phyloP scores from a whole-genome alignment of 371 early-diverging fungal genomes.

The Phascolomyces articulosus region DNA sequence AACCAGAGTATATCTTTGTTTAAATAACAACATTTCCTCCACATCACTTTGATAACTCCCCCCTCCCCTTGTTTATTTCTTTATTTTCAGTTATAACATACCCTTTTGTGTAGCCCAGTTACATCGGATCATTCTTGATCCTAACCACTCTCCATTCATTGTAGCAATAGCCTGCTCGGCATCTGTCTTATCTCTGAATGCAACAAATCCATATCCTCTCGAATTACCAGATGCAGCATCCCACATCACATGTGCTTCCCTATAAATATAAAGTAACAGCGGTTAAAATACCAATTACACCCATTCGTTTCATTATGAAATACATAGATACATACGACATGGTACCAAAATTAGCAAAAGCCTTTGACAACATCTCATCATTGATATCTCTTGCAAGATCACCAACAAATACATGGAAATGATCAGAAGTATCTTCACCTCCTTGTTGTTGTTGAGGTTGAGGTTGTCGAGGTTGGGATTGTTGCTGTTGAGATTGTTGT shows the following conservation, averaged over 20 bases:
- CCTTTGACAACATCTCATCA: constrained; percentile 71
- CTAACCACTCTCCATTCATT: constrained; percentile 84
- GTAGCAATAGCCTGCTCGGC: constrained; percentile 82
- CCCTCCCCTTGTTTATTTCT: too few species aligned
- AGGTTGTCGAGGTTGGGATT: not conserved
- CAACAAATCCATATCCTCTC: constrained; percentile 85
- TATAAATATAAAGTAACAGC: too few species aligned
- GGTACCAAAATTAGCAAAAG: constrained; percentile 66
- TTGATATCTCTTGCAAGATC: constrained; percentile 86
- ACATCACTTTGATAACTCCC: too few species aligned
- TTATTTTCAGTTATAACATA: not conserved
- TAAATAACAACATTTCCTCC: too few species aligned
- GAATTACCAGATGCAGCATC: constrained; percentile 79
- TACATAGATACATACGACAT: constrained; percentile 71
- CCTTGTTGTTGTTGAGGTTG: constrained; percentile 5
- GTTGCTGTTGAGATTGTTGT: constrained; percentile 36
- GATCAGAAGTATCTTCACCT: constrained; percentile 65
- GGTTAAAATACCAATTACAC: not conserved
- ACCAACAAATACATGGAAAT: constrained; percentile 85
- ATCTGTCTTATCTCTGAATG: constrained; percentile 80
- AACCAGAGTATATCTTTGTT: too few species aligned
- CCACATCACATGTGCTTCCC: constrained; percentile 70
- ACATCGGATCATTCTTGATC: constrained; percentile 64
- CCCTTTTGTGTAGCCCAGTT: constrained; percentile 75
- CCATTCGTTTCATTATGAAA: too few species aligned